Evolutionary conservation across 768 basidiomycete genomes (phyloP).

Genomic region (Pleurotus ostreatus): DNA sequence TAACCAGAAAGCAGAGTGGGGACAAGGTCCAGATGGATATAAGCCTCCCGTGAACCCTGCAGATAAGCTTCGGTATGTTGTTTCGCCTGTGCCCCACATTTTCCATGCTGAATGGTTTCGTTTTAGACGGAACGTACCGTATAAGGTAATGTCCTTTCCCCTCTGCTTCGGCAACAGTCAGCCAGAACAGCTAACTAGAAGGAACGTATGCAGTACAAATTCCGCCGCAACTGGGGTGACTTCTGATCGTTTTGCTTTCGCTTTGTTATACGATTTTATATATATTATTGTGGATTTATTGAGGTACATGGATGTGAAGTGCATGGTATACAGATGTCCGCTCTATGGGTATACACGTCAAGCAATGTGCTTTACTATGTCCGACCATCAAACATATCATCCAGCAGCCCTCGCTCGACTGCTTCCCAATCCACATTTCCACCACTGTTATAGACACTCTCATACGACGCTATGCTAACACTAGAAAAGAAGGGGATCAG

Average conservation of each 20-base stretch:
- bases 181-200: conserved; percentile 42
- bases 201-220: conserved; percentile 81
- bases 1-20: conserved; percentile 62
- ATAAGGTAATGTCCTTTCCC: conserved; percentile 60
- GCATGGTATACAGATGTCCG: conserved; percentile 9
- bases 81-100: no score
- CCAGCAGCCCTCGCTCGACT: conserved; percentile 75
- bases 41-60: conserved; percentile 64
- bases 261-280: conserved; percentile 4
- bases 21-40: conserved; percentile 66
- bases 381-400: conserved; percentile 89
- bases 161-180: conserved; percentile 3
- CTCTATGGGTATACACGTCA: conserved; percentile 1
- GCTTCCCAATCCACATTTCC: conserved; percentile 87
- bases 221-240: conserved; percentile 84
- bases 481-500: conserved; percentile 88
- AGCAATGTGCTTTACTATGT: conserved; percentile 22
- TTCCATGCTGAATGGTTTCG: background rate
- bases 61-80: conserved; percentile 68
- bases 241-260: conserved; percentile 44
- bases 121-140: conserved; percentile 64
- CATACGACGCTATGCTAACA: conserved; percentile 85
- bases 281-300: conserved; percentile 4
- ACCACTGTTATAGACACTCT: conserved; percentile 81
- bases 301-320: background rate